Conservation (phyloP, 2,329 filamentous ascomycete species). For the Fusarium musae region DNA sequence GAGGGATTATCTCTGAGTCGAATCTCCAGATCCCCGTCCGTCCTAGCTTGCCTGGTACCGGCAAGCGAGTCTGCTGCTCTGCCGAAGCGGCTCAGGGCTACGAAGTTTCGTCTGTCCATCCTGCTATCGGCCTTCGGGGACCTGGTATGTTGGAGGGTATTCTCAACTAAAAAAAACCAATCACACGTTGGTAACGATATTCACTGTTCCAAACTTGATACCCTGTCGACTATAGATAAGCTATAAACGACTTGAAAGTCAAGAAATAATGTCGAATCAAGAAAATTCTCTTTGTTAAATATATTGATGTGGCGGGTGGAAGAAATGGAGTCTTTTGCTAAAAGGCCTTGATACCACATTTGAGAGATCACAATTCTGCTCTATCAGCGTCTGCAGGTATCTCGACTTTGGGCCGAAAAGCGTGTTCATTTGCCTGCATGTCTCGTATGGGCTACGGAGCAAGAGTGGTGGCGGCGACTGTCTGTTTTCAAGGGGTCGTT, state of each 20-base stretch:
- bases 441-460: constrained; percentile 51
- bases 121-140: constrained; percentile 62
- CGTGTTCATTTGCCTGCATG: constrained; percentile 56
- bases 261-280: constrained; percentile 43
- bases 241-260: constrained; percentile 35
- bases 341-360: constrained; percentile 47
- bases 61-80: constrained; percentile 75
- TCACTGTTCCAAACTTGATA: constrained; percentile 35
- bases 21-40: constrained; percentile 53
- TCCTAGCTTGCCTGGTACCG: constrained; percentile 58
- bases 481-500: constrained; percentile 38
- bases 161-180: constrained; percentile 58
- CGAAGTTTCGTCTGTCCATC: constrained; percentile 59
- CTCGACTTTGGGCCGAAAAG: constrained; percentile 53
- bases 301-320: constrained; percentile 41
- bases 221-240: constrained; percentile 33
- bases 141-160: constrained; percentile 76
- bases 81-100: constrained; percentile 65
- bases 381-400: constrained; percentile 48
- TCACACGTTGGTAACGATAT: constrained; percentile 31
- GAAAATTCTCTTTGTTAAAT: constrained; percentile 45
- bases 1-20: constrained; percentile 39
- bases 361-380: constrained; percentile 45
- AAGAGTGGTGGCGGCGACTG: constrained; percentile 42
- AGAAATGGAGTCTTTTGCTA: constrained; percentile 46